phyloP scores from a whole-genome alignment of 257 asterid genomes.

The Solanum neorickii region DNA sequence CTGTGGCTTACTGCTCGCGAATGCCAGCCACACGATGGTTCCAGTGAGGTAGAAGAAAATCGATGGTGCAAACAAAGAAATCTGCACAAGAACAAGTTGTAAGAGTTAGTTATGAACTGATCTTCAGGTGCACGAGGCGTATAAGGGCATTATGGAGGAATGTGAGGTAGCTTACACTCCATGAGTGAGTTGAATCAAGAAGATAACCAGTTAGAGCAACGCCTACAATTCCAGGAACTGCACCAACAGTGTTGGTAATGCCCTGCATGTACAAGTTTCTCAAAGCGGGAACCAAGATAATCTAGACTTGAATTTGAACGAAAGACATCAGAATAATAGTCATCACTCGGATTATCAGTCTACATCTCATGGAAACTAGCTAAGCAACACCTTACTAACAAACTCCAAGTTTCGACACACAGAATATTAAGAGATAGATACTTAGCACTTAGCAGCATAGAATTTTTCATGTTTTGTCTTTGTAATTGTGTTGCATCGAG shows the following conservation, averaged over 20 bases:
- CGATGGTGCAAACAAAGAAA: constrained; percentile 85
- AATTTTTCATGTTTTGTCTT: background rate
- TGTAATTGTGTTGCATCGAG: background rate
- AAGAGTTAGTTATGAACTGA: background rate
- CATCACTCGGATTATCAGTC: background rate
- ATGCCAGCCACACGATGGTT: constrained; percentile 74
- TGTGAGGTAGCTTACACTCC: constrained; percentile 59
- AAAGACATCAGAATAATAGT: background rate
- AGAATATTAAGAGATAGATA: background rate
- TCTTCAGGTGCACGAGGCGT: background rate
- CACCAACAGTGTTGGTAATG: constrained; percentile 93
- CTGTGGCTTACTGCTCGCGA: constrained; percentile 91
- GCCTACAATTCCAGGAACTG: constrained; percentile 90
- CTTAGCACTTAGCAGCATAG: background rate
- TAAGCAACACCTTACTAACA: background rate
- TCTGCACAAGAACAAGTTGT: constrained; percentile 17
- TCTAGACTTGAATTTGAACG: background rate
- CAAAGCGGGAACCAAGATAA: background rate
- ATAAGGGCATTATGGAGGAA: background rate
- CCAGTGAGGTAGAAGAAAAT: constrained; percentile 96
- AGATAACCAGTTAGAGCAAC: constrained; percentile 91
- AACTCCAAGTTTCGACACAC: background rate
- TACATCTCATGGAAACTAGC: background rate
- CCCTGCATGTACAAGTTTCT: constrained; percentile 44
- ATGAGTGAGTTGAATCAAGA: constrained; percentile 90